A percentile compares a stretch with the other conserved stretches of the same genome.
Evolutionary conservation across 768 basidiomycete species (phyloP).

Genomic region (Clathrus columnatus): DNA sequence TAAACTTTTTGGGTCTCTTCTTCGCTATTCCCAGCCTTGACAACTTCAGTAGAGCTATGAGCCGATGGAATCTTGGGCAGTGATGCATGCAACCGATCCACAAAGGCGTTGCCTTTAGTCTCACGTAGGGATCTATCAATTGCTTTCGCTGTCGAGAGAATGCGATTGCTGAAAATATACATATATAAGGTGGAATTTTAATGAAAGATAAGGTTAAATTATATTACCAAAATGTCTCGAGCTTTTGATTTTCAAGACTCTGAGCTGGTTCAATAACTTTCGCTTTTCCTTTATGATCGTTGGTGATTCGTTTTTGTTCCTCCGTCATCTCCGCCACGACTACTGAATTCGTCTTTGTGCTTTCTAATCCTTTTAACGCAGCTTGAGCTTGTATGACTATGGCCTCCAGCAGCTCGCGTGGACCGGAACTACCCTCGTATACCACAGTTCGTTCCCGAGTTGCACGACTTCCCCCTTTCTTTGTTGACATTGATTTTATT

Average conservation of each 20-base stretch:
- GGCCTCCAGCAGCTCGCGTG: conserved; percentile 84
- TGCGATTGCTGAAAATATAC: conserved; percentile 42
- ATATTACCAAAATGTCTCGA: conserved; percentile 62
- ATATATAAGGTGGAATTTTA: neutral
- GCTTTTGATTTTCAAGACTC: conserved; percentile 69
- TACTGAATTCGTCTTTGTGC: conserved; percentile 41
- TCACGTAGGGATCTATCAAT: conserved; percentile 85
- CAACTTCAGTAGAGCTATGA: conserved; percentile 26
- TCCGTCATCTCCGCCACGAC: conserved; percentile 67
- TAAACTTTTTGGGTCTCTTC: conserved; percentile 64
- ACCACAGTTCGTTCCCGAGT: conserved; percentile 70
- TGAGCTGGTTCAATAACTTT: conserved; percentile 41
- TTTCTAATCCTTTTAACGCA: conserved; percentile 80
- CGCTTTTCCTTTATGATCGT: conserved; percentile 54
- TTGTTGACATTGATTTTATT: conserved; percentile 56
- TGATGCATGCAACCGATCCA: conserved; percentile 64
- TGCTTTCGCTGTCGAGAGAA: conserved; percentile 69
- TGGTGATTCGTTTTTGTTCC: conserved; percentile 82
- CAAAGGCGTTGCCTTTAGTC: conserved; percentile 83
- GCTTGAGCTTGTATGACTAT: conserved; percentile 91
- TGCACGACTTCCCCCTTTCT: conserved; percentile 14
- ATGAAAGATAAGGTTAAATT: neutral
- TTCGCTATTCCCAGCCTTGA: conserved; percentile 48
- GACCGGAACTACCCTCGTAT: conserved; percentile 87
- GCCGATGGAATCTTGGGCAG: conserved; percentile 57